phyloP scores from a whole-genome alignment of 2,329 filamentous ascomycete genomes.

The Venturia aucupariae region DNA sequence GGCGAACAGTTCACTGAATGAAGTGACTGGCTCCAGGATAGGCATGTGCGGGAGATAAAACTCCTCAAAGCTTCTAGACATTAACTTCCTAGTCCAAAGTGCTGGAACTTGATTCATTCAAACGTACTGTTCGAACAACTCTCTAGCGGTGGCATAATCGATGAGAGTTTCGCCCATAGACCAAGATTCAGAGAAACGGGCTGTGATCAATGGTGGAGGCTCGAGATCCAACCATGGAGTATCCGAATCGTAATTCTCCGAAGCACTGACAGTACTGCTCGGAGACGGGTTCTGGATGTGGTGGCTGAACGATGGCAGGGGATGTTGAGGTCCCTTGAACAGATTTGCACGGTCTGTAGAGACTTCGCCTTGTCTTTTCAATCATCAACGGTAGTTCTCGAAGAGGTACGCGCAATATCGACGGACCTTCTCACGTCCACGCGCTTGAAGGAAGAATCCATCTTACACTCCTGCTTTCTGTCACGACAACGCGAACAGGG shows the following conservation, averaged over 20 bases:
- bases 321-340: not conserved
- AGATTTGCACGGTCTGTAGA: not conserved
- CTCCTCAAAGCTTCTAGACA: conserved; percentile 11
- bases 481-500: conserved; percentile 15
- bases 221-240: not conserved
- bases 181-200: not conserved
- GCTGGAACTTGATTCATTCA: not conserved
- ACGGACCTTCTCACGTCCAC: conserved; percentile 12
- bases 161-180: not conserved
- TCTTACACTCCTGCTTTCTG: conserved; percentile 15
- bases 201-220: not conserved
- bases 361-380: not conserved
- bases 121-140: not conserved
- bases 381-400: not conserved
- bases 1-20: conserved; percentile 1
- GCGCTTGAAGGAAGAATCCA: conserved; percentile 17
- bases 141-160: not conserved
- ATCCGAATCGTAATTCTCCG: not conserved
- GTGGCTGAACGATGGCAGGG: not conserved
- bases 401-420: not conserved
- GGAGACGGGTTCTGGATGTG: not conserved
- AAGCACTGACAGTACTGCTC: not conserved
- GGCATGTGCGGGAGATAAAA: conserved; percentile 13
- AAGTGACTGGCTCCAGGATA: conserved; percentile 14
- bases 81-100: not conserved